phyloP scores from a whole-genome alignment of 2,329 filamentous ascomycete genomes.

The Botrytis hyacinthi region DNA sequence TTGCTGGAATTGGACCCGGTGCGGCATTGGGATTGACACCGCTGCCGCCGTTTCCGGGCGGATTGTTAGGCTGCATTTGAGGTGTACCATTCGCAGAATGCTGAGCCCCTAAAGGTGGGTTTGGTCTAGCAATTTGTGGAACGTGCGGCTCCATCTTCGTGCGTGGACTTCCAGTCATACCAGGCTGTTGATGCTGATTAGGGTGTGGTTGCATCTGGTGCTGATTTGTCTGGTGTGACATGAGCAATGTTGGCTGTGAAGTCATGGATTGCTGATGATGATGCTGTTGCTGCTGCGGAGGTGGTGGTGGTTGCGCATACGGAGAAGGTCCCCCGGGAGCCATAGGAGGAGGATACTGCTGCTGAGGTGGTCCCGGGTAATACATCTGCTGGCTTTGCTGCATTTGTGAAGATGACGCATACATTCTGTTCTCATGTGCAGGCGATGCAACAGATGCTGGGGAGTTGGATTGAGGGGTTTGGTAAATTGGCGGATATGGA shows the following conservation, averaged over 20 bases:
- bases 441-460: slow-evolving; percentile 90
- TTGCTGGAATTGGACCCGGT: slow-evolving; percentile 93
- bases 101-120: slow-evolving; percentile 48
- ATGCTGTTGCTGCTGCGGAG: slow-evolving; percentile 38
- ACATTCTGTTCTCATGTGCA: slow-evolving; percentile 86
- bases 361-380: slow-evolving; percentile 50
- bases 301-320: slow-evolving; percentile 56
- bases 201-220: slow-evolving; percentile 61
- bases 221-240: slow-evolving; percentile 57
- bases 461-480: slow-evolving; percentile 93
- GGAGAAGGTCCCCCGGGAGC: slow-evolving; percentile 59
- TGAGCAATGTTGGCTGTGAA: slow-evolving; percentile 64
- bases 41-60: slow-evolving; percentile 42
- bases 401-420: slow-evolving; percentile 77
- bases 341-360: slow-evolving; percentile 63
- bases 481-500: slow-evolving; percentile 86
- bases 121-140: slow-evolving; percentile 60
- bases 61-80: slow-evolving; percentile 46
- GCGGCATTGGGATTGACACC: slow-evolving; percentile 85
- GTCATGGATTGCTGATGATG: slow-evolving; percentile 56
- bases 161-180: slow-evolving; percentile 60
- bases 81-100: slow-evolving; percentile 43
- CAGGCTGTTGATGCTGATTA: slow-evolving; percentile 52
- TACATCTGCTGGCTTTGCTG: slow-evolving; percentile 82
- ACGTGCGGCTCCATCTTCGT: slow-evolving; percentile 63